Evolutionary conservation across 2,329 filamentous ascomycete genomes (phyloP), one percentile per base, ranked within the genome.

Genomic region (Aspergillus flavus): DNA sequence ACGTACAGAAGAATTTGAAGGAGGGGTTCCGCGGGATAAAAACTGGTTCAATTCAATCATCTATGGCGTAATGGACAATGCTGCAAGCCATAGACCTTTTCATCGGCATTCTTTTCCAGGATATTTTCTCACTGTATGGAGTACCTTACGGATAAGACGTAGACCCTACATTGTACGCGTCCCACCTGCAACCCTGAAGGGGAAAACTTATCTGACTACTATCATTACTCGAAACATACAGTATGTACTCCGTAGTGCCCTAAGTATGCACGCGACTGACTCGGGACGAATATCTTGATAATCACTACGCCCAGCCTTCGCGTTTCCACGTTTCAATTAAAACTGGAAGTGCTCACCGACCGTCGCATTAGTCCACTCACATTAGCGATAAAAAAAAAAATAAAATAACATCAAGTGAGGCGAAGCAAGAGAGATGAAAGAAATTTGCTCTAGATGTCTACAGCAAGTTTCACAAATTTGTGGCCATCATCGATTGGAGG

Each of bases 231-330:
- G 9, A 58, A 58, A 28, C 19, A 30, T 58, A 58, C 23, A 28
- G 6, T 28, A 28, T 28, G 26, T 28, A 28, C 26, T 28, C 26
- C 26, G 12, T 21, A 9, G 41, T 48, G 12, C 48, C 48, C 28
- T 19, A 52, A 32, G 26, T 52, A 52, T 32, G 28, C 48, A 52
- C 28, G 48, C 48, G 48, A 52, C 26, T 19, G 19, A 52, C 16
- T 41, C 39, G 39, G 39, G 14, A 28, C 12, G 12, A 21, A 12
- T 34, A 53, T 39, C 46, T 14, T 48, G 32, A n/a, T 34, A 23
- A 41, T 19, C 36, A 61, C 50, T 12, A 43, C n/a, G n/a, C 52
- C 39, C 36, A 56, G 36, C 58, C 57, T 59, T 59, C 45, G 45
- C 10, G 36, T 43, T 46, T 43, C 39, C 23, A 59, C 6, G 10